Percentiles rank a stretch among this genome's conserved stretches.
These are phyloP conservation scores for Neurospora sp. DNA, from an alignment of 495 filamentous ascomycete species.

Conservation along the genomic window DNA sequence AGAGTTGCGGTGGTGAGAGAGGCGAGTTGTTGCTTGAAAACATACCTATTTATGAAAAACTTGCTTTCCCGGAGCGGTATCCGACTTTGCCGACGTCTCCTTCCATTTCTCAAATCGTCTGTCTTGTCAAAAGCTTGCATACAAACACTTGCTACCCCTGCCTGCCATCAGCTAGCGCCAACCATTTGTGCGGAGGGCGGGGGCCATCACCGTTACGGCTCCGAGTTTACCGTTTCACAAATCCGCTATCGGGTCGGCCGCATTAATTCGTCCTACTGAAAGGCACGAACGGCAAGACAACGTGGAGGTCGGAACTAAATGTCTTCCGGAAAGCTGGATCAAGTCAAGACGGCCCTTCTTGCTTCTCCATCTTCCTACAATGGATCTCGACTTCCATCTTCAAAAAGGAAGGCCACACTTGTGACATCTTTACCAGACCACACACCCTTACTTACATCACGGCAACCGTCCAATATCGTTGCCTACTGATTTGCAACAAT, in stretches of 20 bases:
- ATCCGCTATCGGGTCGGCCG: not conserved
- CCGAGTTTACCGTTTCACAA: not conserved
- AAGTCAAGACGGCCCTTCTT: not conserved
- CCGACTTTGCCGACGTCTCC: not conserved
- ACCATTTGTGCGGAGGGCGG: not conserved
- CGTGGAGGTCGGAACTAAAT: not conserved
- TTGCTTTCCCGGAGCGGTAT: not conserved
- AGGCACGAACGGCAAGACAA: not conserved
- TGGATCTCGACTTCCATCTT: not conserved
- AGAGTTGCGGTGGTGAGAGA: constrained; percentile 33
- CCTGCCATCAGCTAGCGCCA: not conserved
- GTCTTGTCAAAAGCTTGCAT: not conserved
- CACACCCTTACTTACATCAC: not conserved
- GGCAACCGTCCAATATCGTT: not conserved
- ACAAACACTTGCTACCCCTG: not conserved
- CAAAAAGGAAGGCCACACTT: not conserved
- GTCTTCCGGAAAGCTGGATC: not conserved
- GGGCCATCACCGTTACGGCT: not conserved
- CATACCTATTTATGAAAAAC: not conserved
- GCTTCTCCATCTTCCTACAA: not conserved
- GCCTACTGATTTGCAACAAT: not conserved
- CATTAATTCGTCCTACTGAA: not conserved
- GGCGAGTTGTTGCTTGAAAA: not conserved
- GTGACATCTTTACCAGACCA: not conserved
- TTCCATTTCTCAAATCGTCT: not conserved